Evolutionary conservation across 495 filamentous ascomycete genomes (phyloP), one percentile per base, ranked within the genome.

Genomic region (Trichoderma gamsii): DNA sequence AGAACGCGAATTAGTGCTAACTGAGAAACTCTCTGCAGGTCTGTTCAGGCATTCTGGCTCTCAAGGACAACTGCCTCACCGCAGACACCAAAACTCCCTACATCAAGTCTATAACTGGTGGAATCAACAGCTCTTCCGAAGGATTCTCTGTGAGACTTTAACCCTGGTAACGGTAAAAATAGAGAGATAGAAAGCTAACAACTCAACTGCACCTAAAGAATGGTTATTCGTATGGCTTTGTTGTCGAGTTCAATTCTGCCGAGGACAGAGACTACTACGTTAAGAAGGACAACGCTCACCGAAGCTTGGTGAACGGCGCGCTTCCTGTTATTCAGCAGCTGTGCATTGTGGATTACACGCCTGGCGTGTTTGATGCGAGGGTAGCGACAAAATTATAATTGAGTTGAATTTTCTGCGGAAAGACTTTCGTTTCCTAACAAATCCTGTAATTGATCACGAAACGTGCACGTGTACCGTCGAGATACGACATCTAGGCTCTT

Each of bases 71-170:
- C 12, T 87, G 85, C 75, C 27, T 84, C 0, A 82, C 85, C 65
- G 81, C 84, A 6, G 77, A 72, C 1, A 77, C 78, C 9, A 70
- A 83, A 21, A 74, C 78, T 32, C 82, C 81, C 0, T 92, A 91
- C 72, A 86, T 92, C 70, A 79, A 79, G 61, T 79, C 84, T 0
- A 71, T 81, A 5, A 84, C 80, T 0, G 89, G 87, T 3, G 89
- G 90, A 0, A 75, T 73, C 65, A 85, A 92, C 70, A 89, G 87
- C 72, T 90, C 87, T 1, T 76, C 77, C 0, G 89, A 92, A 75
- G 88, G 85, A 6, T 75, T 82, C 15, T 84, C 89, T 75, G 89
- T 91, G 79, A 66, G 73, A 29, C 7, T 32, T 29, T 9, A n/a
- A n/a, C n/a, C n/a, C n/a, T n/a, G n/a, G n/a, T n/a, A n/a, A n/a